Base-by-base conservation (phyloP, 2,329 filamentous ascomycete species). In the Geosmithia morbida region DNA sequence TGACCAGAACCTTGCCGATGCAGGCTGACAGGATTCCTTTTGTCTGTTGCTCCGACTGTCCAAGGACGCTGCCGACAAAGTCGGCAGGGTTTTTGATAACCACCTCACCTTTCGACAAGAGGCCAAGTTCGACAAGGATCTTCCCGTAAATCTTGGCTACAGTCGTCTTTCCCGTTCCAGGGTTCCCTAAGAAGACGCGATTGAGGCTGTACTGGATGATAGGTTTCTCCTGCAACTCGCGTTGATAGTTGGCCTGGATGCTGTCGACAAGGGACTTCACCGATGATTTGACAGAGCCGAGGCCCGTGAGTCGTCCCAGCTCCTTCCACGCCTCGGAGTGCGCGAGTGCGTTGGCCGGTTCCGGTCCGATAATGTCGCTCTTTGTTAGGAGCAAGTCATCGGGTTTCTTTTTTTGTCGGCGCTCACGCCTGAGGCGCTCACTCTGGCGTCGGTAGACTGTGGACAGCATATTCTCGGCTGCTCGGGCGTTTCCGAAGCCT, bases 161-260 rank as follows among this genome's bases (percentile, higher is more conserved):
- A 0, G 81, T 81, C 0, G 85, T 88, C 54, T 88, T 89, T 0
- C 85, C 84, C 0, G 85, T 89, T 0, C 85, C 85, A 0, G 85
- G 85, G 1, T 70, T 74, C 0, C 85, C 85, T 0, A 87, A 57
- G 48, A 89, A 86, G 2, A 87, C 75, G 7, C 72, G 68, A 57
- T 87, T 88, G 0, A 87, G 66, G 0, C 71, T 77, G 46, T 77
- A 79, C 47, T 80, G 63, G 0, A 87, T 63, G 0, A 70, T 57
- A 0, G 72, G 69, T 55, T 81, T 64, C 53, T 87, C 83, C 0
- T 65, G 54, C 0, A 88, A 61, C 55, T 88, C 85, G 0, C 81
- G 66, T 3, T 71, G 53, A 49, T 85, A 87, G 55, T 88, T 88
- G 2, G 66, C 65, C 47, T 72, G 63, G 16, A 87, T 67, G 1